phyloP scores from a whole-genome alignment of 2,329 filamentous ascomycete species.

The Plenodomus lindquistii region DNA sequence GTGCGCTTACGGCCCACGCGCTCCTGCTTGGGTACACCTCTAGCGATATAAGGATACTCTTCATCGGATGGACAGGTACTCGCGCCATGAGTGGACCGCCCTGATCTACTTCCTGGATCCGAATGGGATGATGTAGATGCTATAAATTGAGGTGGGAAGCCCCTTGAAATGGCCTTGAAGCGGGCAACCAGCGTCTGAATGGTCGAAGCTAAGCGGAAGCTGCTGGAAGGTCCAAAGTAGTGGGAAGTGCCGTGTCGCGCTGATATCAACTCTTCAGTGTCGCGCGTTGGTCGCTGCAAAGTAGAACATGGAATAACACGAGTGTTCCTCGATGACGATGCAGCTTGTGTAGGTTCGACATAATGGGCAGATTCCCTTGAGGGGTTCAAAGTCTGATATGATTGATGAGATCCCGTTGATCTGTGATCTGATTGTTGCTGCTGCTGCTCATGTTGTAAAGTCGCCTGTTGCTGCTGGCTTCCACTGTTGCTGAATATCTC shows the following conservation, averaged over 20 bases:
- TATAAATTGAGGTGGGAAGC: slow-evolving; percentile 11
- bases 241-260: slow-evolving; percentile 24
- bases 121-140: slow-evolving; percentile 4
- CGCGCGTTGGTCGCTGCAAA: slow-evolving; percentile 11
- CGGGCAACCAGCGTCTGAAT: slow-evolving; percentile 25
- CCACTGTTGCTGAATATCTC: slow-evolving; percentile 26
- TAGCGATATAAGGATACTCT: slow-evolving; percentile 16
- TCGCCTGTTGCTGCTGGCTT: slow-evolving; percentile 3
- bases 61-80: slow-evolving; percentile 24
- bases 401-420: not conserved
- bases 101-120: slow-evolving; percentile 7
- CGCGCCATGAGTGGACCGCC: slow-evolving; percentile 9
- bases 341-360: not conserved
- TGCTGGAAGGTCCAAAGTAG: slow-evolving; percentile 35
- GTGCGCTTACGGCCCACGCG: slow-evolving; percentile 22
- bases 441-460: slow-evolving; percentile 5
- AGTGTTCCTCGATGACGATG: slow-evolving; percentile 8
- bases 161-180: slow-evolving; percentile 20
- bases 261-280: slow-evolving; percentile 21
- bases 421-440: not conserved
- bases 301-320: slow-evolving; percentile 21
- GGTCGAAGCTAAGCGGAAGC: slow-evolving; percentile 28
- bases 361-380: not conserved
- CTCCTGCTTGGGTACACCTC: slow-evolving; percentile 3
- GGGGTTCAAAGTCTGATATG: too few relatives aligned